These are phyloP conservation scores for Sclerotinia sclerotiorum DNA, from an alignment of 2,329 filamentous ascomycete genomes.

Conservation along the genomic window DNA sequence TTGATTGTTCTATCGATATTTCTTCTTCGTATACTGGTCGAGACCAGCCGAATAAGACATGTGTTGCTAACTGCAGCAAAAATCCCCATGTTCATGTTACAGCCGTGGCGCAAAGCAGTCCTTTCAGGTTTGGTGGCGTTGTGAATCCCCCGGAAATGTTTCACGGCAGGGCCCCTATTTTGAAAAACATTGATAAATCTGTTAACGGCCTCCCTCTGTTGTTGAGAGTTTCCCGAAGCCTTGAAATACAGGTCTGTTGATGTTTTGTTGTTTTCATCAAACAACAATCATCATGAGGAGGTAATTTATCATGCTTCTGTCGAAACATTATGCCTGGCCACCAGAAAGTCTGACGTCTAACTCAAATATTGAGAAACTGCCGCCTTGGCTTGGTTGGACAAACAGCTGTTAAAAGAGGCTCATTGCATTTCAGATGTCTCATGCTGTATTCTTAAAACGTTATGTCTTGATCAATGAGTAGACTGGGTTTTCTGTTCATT, in stretches of 20 bases:
- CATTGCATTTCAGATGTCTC: slow-evolving; percentile 15
- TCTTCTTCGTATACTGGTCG: neutral
- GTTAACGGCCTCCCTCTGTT: neutral
- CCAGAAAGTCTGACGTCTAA: neutral
- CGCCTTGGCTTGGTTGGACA: slow-evolving; percentile 6
- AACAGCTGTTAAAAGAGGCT: neutral
- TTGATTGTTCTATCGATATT: neutral
- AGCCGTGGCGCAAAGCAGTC: slow-evolving; percentile 13
- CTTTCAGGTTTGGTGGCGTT: slow-evolving; percentile 3
- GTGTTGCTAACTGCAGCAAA: slow-evolving; percentile 1
- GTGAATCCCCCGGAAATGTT: slow-evolving; percentile 16
- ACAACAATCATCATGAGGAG: slow-evolving; percentile 3
- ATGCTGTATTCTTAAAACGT: neutral
- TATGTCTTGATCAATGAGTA: slow-evolving; percentile 2
- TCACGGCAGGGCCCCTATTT: slow-evolving; percentile 11
- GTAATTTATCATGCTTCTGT: neutral
- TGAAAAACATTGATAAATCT: slow-evolving; percentile 2
- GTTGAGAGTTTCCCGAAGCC: neutral
- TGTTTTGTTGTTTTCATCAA: neutral
- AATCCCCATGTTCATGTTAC: slow-evolving; percentile 8
- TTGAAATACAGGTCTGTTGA: neutral
- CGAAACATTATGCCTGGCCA: neutral
- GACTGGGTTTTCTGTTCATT: neutral
- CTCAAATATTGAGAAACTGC: neutral
- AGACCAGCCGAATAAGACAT: slow-evolving; percentile 3